Evolutionary conservation across 2,329 filamentous ascomycete genomes (phyloP), one percentile per base, ranked within the genome.

Genomic region (Macroventuria anomochaeta): DNA sequence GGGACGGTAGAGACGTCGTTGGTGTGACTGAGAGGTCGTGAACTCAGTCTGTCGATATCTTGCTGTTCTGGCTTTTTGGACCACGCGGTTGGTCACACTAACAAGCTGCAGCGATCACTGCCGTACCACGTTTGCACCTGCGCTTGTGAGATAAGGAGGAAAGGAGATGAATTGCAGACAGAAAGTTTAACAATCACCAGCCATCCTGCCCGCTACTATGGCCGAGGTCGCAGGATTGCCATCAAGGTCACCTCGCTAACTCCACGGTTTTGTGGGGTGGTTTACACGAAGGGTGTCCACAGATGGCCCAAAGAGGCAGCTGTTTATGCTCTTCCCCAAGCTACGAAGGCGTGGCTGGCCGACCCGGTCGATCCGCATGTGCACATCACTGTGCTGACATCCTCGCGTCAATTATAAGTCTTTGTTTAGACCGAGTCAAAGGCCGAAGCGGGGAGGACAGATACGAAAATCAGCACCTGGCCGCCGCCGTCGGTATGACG

Each of bases 261-360:
- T 62, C 64, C 64, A 61, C 64, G 58, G 54, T 57, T 46, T 44
- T 59, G 51, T 51, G 60, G 44, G 50, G 47, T 42, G 4, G 38
- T n/a, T 25, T 39, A 18, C 29, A 32, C 39, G 38, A 39, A 44
- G 40, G 26, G 21, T 40, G 36, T 11, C 26, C 26, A 52, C 34
- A 36, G 26, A 54, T 41, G 15, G 26, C 55, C 60, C 17, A 46
- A 58, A 59, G 21, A 57, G 62, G 63, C 38, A 63, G 58, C 47
- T 61, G 56, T 40, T 26, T 28, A 39, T 46, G 44, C 6, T 25
- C 7, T 49, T 58, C 57, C 23, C 42, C 48, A 54, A 39, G 28
- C 23, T 31, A 23, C 40, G 20, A n/a, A 25, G 46, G 48, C 49
- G 58, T 55, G 54, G 53, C 50, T 50, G 55, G 50, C 46, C 32